Evolutionary conservation across 176 grass and related monocot species (phyloP), one percentile per base, ranked within the genome.

Genomic region (Musa beccarii): DNA sequence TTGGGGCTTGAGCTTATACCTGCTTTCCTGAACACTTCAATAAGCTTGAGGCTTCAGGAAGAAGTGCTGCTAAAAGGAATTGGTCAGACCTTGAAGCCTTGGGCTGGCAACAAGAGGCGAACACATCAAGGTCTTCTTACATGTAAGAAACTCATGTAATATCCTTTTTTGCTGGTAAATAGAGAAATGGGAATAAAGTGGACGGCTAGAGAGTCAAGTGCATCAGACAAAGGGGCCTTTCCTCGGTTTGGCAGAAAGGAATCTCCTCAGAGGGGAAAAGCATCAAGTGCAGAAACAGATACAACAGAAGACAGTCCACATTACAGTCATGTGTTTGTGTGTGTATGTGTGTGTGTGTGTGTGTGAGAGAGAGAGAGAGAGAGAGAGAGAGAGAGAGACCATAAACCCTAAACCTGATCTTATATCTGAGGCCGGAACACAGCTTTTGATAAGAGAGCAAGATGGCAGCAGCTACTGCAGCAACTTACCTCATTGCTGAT

Each of bases 211-310:
- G 53, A 56, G 21, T 28, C 11, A 54, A 26, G 51, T 56, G 54
- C 13, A 55, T 15, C 10, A 43, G 73, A 75, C 73, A 75, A 75
- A 75, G 15, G 52, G 55, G 3, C 51, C 54, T 75, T 75, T 75
- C 72, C 73, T 75, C 54, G 73, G 73, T 59, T 75, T 61, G 73
- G 73, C 73, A 75, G 73, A 75, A 61, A 61, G 73, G 73, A 75
- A 75, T 75, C 73, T 75, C 43, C 17, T 70, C 68, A 70, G 68
- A 51, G 43, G 68, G 15, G 73, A 75, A 59, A 61, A 54, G 26
- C 54, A 43, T 59, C 43, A 25, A 43, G 54, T 34, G 73, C 73
- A 75, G 73, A 56, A 75, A 70, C 26, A 70, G 49, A 70, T 51
- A 51, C 68, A 11, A 49, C 43, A 51, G 6, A 59, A 73, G 52